A percentile compares a stretch with the other conserved stretches of the same genome.
These are phyloP conservation scores for Plantago lanceolata DNA, from an alignment of 305 asterid species.

Conservation along the genomic window DNA sequence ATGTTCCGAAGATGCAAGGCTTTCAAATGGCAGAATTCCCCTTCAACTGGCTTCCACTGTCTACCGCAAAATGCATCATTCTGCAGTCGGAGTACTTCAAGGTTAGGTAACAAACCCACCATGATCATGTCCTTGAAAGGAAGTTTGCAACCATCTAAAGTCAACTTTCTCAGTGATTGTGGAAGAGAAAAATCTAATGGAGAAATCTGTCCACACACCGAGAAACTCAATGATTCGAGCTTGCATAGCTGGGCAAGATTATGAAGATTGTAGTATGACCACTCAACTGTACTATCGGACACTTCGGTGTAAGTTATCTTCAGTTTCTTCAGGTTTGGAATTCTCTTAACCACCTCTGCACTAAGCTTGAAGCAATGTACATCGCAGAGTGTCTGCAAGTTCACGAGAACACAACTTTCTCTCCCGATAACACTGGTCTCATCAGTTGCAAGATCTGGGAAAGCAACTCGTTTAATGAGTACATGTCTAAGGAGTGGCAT, in stretches of 20 bases:
- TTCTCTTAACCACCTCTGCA: background rate
- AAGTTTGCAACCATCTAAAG: slow-evolving; percentile 1
- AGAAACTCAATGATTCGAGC: background rate
- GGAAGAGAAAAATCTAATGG: background rate
- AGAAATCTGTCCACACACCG: background rate
- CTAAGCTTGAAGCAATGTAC: background rate
- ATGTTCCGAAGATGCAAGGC: background rate
- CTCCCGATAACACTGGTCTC: background rate
- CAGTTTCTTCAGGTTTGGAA: slow-evolving; percentile 13
- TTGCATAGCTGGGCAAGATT: background rate
- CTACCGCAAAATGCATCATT: slow-evolving; percentile 8
- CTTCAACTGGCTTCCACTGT: background rate
- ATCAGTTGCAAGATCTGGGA: slow-evolving; percentile 1
- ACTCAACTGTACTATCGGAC: background rate
- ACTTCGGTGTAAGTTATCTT: background rate
- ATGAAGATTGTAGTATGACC: background rate
- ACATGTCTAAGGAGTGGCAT: background rate
- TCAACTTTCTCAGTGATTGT: background rate
- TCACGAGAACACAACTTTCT: background rate
- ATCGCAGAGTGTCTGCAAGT: background rate
- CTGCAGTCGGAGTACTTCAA: slow-evolving; percentile 8
- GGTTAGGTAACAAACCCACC: background rate
- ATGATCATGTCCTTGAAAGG: background rate
- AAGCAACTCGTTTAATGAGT: background rate
- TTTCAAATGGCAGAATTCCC: background rate